Conservation (phyloP, 2,329 filamentous ascomycete genomes). For the Alternaria atra region DNA sequence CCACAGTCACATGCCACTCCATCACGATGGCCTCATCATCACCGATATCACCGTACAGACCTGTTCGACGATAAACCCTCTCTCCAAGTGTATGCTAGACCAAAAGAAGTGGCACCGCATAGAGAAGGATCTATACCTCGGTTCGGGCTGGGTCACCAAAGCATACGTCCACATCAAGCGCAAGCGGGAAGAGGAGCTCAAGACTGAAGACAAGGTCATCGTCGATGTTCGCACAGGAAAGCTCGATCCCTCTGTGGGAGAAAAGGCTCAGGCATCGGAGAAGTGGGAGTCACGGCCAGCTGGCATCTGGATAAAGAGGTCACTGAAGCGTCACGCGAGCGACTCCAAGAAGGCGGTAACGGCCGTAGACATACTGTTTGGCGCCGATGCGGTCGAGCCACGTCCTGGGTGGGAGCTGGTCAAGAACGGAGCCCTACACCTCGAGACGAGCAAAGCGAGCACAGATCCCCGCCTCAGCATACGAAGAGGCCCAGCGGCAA, state of each 20-base stretch:
- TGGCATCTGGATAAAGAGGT: slow-evolving; percentile 84
- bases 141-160: slow-evolving; percentile 74
- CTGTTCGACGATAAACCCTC: slow-evolving; percentile 77
- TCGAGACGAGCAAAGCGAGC: slow-evolving; percentile 69
- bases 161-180: slow-evolving; percentile 84
- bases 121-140: slow-evolving; percentile 88
- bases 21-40: slow-evolving; percentile 84
- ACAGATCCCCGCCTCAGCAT: slow-evolving; percentile 80
- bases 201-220: slow-evolving; percentile 77
- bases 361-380: slow-evolving; percentile 85
- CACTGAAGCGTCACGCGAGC: slow-evolving; percentile 74
- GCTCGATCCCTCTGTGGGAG: slow-evolving; percentile 70
- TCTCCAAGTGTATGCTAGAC: slow-evolving; percentile 80
- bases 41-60: slow-evolving; percentile 83
- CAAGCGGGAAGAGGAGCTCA: slow-evolving; percentile 86
- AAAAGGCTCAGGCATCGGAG: slow-evolving; percentile 65
- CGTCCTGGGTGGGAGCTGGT: slow-evolving; percentile 84
- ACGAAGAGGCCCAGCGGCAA: slow-evolving; percentile 72
- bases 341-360: slow-evolving; percentile 80
- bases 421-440: slow-evolving; percentile 69
- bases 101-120: slow-evolving; percentile 79
- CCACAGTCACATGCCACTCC: slow-evolving; percentile 82
- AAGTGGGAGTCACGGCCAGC: slow-evolving; percentile 80
- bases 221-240: slow-evolving; percentile 80
- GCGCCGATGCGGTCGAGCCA: slow-evolving; percentile 89